Conservation (phyloP, 2,329 filamentous ascomycete genomes). For the Cordyceps farinosa region DNA sequence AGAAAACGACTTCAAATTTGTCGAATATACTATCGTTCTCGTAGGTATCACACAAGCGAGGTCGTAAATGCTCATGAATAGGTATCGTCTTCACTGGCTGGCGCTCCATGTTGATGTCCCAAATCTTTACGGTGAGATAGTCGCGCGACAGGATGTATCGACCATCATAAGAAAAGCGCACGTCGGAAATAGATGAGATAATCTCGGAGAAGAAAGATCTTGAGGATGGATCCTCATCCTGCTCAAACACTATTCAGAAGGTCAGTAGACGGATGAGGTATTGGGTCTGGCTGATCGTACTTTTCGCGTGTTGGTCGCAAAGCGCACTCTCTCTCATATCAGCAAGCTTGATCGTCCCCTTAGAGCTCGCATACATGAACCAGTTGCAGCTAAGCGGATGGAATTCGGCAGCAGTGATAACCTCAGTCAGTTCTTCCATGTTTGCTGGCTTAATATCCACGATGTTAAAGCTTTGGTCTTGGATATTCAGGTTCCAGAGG, state of each 20-base stretch:
- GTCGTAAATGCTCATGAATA: constrained; percentile 94
- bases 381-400: constrained; percentile 97
- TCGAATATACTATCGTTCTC: constrained; percentile 99
- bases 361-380: constrained; percentile 99
- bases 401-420: constrained; percentile 97
- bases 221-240: constrained; percentile 96
- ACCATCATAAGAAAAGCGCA: constrained; percentile 94
- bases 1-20: constrained; percentile 99
- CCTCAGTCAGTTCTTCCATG: constrained; percentile 98
- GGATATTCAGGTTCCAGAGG: constrained; percentile 98
- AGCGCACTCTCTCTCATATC: constrained; percentile 97
- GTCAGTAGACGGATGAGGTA: constrained; percentile 24
- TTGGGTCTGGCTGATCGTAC: constrained; percentile 46
- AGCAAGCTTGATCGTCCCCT: constrained; percentile 96
- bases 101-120: constrained; percentile 99
- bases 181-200: constrained; percentile 98
- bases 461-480: constrained; percentile 99
- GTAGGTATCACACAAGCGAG: constrained; percentile 93
- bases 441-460: constrained; percentile 99
- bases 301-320: constrained; percentile 92
- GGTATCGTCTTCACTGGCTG: constrained; percentile 98
- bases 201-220: constrained; percentile 99
- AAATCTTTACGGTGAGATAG: constrained; percentile 98
- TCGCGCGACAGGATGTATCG: constrained; percentile 96
- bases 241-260: constrained; percentile 75